These are phyloP conservation scores for Smittium mucronatum DNA, from an alignment of 371 early-diverging fungal genomes.

Conservation along the genomic window DNA sequence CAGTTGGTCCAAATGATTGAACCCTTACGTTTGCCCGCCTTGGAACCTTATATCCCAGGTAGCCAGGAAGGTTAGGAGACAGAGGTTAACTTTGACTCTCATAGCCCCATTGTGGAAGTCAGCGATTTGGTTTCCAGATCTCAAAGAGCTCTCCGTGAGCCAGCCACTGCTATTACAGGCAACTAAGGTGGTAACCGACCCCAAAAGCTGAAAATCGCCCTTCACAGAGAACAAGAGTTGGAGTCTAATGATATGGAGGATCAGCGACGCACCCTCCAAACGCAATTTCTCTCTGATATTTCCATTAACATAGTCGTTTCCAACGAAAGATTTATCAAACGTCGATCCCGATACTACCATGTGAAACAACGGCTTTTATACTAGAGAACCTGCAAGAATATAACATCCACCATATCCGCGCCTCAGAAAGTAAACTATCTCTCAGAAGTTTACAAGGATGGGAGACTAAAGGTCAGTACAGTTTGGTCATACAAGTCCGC, in stretches of 20 bases:
- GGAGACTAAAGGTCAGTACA: neutral
- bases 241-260: neutral
- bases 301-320: neutral
- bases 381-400: neutral
- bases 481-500: neutral
- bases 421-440: neutral
- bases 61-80: neutral
- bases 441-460: neutral
- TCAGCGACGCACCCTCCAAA: neutral
- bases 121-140: neutral
- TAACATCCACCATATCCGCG: neutral
- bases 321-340: neutral
- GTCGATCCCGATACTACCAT: neutral
- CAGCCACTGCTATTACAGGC: neutral
- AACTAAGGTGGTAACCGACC: neutral
- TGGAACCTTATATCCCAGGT: neutral
- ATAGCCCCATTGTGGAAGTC: neutral
- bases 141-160: neutral
- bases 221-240: neutral
- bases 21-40: neutral
- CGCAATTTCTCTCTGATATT: neutral
- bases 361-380: neutral
- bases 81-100: neutral
- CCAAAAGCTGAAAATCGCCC: neutral
- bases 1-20: neutral